Conservation (phyloP, 352 stramenopile species). For the Globisporangium alternatum region DNA sequence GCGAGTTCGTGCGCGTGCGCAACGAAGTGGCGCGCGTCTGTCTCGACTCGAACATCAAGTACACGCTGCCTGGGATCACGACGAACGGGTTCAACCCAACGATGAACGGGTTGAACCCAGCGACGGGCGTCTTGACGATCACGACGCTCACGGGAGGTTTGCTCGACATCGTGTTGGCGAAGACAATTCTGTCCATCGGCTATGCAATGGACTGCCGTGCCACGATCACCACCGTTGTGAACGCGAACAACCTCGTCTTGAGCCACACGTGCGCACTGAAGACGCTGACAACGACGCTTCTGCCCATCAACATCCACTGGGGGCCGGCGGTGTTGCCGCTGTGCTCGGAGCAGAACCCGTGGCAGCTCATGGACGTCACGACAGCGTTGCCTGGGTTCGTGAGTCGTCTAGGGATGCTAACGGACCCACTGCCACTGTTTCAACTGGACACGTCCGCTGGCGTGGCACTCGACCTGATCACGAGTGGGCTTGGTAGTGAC, state of each 20-base stretch:
- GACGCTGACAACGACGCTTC: constrained; percentile 19
- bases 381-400: constrained; percentile 27
- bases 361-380: constrained; percentile 32
- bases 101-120: constrained; percentile 7
- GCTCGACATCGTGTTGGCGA: constrained; percentile 26
- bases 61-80: constrained; percentile 36
- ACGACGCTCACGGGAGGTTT: constrained; percentile 29
- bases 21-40: constrained; percentile 63
- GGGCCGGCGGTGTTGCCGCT: constrained; percentile 68
- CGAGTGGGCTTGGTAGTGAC: constrained; percentile 24
- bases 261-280: constrained; percentile 25
- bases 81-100: constrained; percentile 28
- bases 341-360: constrained; percentile 46
- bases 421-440: constrained; percentile 52
- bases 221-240: constrained; percentile 18
- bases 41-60: constrained; percentile 54
- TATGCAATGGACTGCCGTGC: constrained; percentile 31
- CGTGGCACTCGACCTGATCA: constrained; percentile 36
- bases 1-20: constrained; percentile 58
- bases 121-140: constrained; percentile 34
- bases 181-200: constrained; percentile 42
- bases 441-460: constrained; percentile 51
- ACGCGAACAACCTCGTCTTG: constrained; percentile 28
- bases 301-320: constrained; percentile 52
- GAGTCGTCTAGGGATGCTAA: constrained; percentile 25